Percentiles rank a stretch among this genome's conserved stretches.
These are phyloP conservation scores for Pisolithus orientalis DNA, from an alignment of 768 basidiomycete species.

Conservation along the genomic window DNA sequence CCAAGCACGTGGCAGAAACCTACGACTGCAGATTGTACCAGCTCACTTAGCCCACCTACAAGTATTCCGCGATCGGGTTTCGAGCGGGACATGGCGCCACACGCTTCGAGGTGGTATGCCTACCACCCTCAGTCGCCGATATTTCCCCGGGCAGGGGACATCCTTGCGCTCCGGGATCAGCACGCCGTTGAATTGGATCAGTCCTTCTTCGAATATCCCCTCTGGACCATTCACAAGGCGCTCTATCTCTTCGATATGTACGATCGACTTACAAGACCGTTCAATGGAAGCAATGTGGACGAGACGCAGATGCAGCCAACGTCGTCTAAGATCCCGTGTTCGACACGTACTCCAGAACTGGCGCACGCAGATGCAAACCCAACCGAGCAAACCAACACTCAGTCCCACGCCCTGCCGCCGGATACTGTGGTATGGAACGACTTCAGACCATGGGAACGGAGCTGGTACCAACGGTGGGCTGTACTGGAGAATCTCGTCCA, in stretches of 20 bases:
- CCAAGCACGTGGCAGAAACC: neutral
- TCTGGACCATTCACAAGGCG: conserved; percentile 64
- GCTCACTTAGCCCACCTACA: conserved; percentile 12
- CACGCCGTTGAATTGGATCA: conserved; percentile 53
- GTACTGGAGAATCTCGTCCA: neutral
- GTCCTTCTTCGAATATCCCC: conserved; percentile 47
- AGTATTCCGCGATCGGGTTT: conserved; percentile 22
- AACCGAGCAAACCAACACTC: too few species aligned
- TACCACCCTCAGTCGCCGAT: conserved; percentile 23
- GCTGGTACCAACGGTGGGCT: neutral
- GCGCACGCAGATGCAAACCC: too few species aligned
- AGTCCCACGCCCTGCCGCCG: too few species aligned
- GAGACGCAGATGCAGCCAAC: conserved; percentile 8
- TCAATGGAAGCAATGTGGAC: neutral
- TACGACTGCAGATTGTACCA: conserved; percentile 19
- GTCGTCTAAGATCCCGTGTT: too few species aligned
- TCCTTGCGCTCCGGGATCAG: conserved; percentile 52
- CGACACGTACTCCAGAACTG: too few species aligned
- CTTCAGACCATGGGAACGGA: conserved; percentile 4
- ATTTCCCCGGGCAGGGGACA: conserved; percentile 60
- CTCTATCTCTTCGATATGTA: conserved; percentile 60
- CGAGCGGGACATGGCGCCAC: conserved; percentile 20
- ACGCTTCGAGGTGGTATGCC: conserved; percentile 3
- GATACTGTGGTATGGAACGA: conserved; percentile 5
- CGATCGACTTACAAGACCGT: conserved; percentile 10